Evolutionary conservation across 352 stramenopile species (phyloP).

Genomic region (Peronospora farinosa): DNA sequence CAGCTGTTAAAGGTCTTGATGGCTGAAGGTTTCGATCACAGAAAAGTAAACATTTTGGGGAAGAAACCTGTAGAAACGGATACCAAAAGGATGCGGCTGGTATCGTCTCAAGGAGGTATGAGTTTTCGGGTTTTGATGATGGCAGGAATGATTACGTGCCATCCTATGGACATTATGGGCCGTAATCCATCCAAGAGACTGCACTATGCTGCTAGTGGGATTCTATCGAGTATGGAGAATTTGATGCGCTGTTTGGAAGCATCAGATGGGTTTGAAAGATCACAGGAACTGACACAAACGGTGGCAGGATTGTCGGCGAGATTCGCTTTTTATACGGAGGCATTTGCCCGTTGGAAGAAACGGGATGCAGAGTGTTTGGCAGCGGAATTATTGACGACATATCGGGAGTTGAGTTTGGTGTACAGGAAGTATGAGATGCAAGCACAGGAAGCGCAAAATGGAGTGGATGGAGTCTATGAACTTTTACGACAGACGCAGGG

Average conservation of each 20-base stretch:
- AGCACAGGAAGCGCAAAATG: constrained; percentile 23
- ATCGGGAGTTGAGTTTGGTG: constrained; percentile 42
- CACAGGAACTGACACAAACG: constrained; percentile 37
- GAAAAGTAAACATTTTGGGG: neutral
- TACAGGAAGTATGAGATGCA: constrained; percentile 39
- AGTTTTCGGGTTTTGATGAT: constrained; percentile 64
- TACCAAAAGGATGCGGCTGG: constrained; percentile 1
- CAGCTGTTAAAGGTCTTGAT: constrained; percentile 49
- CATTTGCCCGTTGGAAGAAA: constrained; percentile 59
- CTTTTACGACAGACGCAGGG: constrained; percentile 51
- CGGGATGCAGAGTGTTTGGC: constrained; percentile 51
- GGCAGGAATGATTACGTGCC: constrained; percentile 64
- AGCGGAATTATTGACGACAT: constrained; percentile 45
- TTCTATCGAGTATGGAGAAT: constrained; percentile 35
- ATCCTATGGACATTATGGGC: constrained; percentile 63
- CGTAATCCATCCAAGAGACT: constrained; percentile 35
- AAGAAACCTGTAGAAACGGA: neutral
- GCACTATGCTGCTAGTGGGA: constrained; percentile 37
- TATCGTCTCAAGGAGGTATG: constrained; percentile 20
- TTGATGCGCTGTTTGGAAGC: constrained; percentile 32
- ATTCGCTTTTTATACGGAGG: constrained; percentile 65
- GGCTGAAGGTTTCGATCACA: constrained; percentile 6
- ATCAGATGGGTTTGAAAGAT: constrained; percentile 9
- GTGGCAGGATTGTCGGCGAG: constrained; percentile 41
- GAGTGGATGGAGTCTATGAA: constrained; percentile 48